phyloP scores from a whole-genome alignment of 768 basidiomycete genomes.

The Pleurotus pulmonarius region DNA sequence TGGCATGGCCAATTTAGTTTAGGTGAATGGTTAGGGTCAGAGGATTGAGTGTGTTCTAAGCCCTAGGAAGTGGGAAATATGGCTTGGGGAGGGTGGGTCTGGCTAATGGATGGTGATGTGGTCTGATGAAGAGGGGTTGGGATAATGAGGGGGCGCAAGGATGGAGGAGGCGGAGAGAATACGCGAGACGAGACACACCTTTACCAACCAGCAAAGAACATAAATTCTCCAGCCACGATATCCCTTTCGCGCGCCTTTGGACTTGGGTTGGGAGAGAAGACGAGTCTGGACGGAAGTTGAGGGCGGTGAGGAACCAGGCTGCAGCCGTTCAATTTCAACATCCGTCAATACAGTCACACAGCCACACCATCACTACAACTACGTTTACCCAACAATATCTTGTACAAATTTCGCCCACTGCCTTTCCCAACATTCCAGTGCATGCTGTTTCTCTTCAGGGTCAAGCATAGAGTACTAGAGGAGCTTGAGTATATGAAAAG shows the following conservation, averaged over 20 bases:
- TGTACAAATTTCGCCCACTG: conserved; percentile 46
- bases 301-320: too few species aligned
- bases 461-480: conserved; percentile 51
- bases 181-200: conserved; percentile 30
- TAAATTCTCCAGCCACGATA: not conserved
- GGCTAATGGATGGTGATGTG: conserved; percentile 32
- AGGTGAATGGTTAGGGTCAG: conserved; percentile 24
- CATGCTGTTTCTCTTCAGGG: conserved; percentile 38
- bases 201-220: not conserved
- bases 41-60: conserved; percentile 24
- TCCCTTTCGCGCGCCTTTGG: too few species aligned
- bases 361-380: not conserved
- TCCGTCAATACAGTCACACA: conserved; percentile 7
- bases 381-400: not conserved
- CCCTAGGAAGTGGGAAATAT: conserved; percentile 24
- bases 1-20: conserved; percentile 74
- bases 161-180: conserved; percentile 36
- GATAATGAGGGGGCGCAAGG: conserved; percentile 57
- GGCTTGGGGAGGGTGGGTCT: conserved; percentile 34
- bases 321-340: not conserved
- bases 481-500: not conserved
- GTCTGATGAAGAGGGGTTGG: conserved; percentile 52
- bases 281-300: too few species aligned
- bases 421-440: conserved; percentile 40
- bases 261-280: too few species aligned